phyloP scores from a whole-genome alignment of 805 yeast species.

The Pichia cabralensis region DNA sequence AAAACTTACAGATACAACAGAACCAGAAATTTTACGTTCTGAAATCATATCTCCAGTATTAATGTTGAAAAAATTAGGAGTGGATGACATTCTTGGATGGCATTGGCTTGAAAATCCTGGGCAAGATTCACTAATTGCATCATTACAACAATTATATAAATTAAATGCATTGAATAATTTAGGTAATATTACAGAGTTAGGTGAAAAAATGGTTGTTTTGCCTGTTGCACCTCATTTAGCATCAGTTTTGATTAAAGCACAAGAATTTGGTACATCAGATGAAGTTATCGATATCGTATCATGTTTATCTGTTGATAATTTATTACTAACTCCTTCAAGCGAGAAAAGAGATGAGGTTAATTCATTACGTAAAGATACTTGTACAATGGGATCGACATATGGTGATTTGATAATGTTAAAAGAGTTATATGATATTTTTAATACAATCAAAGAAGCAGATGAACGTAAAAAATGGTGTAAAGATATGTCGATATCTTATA shows the following conservation, averaged over 20 bases:
- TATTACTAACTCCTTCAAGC: slow-evolving; percentile 68
- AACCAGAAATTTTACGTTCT: slow-evolving; percentile 83
- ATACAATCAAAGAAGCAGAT: slow-evolving; percentile 31
- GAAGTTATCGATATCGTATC: slow-evolving; percentile 84
- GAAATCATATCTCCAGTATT: slow-evolving; percentile 79
- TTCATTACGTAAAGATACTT: slow-evolving; percentile 56
- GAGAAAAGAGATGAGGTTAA: slow-evolving; percentile 80
- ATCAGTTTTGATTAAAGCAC: slow-evolving; percentile 70
- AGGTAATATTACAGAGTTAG: slow-evolving; percentile 71
- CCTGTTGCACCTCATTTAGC: slow-evolving; percentile 92
- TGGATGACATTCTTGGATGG: slow-evolving; percentile 78
- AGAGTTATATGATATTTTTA: slow-evolving; percentile 57
- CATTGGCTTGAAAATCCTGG: slow-evolving; percentile 92
- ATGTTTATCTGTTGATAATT: slow-evolving; percentile 86
- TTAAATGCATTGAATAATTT: slow-evolving; percentile 68
- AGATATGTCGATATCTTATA: slow-evolving; percentile 61
- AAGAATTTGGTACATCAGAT: slow-evolving; percentile 35
- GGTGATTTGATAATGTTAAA: slow-evolving; percentile 83
- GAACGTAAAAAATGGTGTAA: slow-evolving; percentile 80
- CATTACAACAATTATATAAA: slow-evolving; percentile 67
- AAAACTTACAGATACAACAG: slow-evolving; percentile 67
- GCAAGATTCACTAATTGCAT: slow-evolving; percentile 60
- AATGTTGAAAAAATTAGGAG: slow-evolving; percentile 74
- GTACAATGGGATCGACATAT: slow-evolving; percentile 58
- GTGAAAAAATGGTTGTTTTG: slow-evolving; percentile 77